A percentile compares a stretch with the other conserved stretches of the same genome.
Evolutionary conservation across 1,284 basidiomycete species (phyloP).

Genomic region (Malassezia nana): DNA sequence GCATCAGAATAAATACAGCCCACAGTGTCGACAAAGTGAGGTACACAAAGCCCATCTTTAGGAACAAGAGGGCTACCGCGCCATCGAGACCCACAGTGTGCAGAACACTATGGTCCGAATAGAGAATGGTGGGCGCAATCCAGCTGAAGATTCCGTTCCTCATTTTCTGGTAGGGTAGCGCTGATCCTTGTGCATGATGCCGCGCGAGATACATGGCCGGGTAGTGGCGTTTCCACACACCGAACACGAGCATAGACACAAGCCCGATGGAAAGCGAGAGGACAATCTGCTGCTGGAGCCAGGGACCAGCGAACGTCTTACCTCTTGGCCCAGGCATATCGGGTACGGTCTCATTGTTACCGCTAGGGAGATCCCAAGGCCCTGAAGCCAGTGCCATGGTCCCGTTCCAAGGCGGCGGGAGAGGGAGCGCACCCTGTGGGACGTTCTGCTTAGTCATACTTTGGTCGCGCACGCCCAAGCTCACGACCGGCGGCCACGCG

Average conservation of each 20-base stretch:
- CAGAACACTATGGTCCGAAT: slow-evolving; percentile 83
- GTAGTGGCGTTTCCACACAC: slow-evolving; percentile 73
- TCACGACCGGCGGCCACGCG: not conserved
- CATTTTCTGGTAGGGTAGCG: slow-evolving; percentile 64
- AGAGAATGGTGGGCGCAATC: slow-evolving; percentile 81
- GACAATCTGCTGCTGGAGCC: slow-evolving; percentile 80
- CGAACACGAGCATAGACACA: slow-evolving; percentile 73
- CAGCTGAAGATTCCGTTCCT: slow-evolving; percentile 83
- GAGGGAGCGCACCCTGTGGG: not conserved
- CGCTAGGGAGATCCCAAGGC: not conserved
- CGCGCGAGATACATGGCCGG: slow-evolving; percentile 81
- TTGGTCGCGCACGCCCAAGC: not conserved
- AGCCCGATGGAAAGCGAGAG: slow-evolving; percentile 71
- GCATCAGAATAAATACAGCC: slow-evolving; percentile 48
- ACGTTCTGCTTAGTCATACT: not conserved
- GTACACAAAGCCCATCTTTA: slow-evolving; percentile 84
- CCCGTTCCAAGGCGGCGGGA: not conserved
- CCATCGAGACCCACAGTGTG: slow-evolving; percentile 95
- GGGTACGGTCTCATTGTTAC: not conserved
- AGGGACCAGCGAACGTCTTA: slow-evolving; percentile 56
- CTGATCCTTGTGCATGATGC: slow-evolving; percentile 78
- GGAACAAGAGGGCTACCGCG: slow-evolving; percentile 84
- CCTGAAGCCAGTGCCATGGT: not conserved
- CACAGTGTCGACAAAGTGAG: slow-evolving; percentile 67
- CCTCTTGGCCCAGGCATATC: slow-evolving; percentile 15